These are phyloP conservation scores for Aspergillus awamori DNA, from an alignment of 2,329 filamentous ascomycete species.

Conservation along the genomic window DNA sequence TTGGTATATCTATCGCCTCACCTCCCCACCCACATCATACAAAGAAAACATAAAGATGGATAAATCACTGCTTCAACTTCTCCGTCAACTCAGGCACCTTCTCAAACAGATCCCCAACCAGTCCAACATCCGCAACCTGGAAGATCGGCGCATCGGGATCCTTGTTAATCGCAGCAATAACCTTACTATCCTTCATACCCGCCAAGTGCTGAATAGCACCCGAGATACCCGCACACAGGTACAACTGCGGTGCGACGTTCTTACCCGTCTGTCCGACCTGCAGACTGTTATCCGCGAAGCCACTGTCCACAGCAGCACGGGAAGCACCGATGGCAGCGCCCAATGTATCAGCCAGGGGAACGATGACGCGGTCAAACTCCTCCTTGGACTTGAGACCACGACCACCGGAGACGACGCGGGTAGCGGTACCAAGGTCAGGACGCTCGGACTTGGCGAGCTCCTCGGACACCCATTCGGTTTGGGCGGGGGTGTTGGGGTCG, in stretches of 20 bases:
- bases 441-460: constrained; percentile 91
- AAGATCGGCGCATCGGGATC: constrained; percentile 96
- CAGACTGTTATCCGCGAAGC: constrained; percentile 96
- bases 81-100: constrained; percentile 94
- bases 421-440: constrained; percentile 87
- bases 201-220: constrained; percentile 97
- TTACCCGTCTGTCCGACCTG: constrained; percentile 99
- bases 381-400: constrained; percentile 97
- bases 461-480: constrained; percentile 90
- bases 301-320: constrained; percentile 91
- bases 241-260: constrained; percentile 94
- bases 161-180: constrained; percentile 99
- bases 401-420: constrained; percentile 87
- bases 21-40: constrained; percentile 11
- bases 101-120: constrained; percentile 94
- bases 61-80: constrained; percentile 69
- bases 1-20: neutral
- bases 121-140: constrained; percentile 92
- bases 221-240: constrained; percentile 92
- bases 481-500: constrained; percentile 75
- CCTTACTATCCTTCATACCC: constrained; percentile 99
- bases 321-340: constrained; percentile 96
- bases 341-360: constrained; percentile 86
- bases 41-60: constrained; percentile 8
- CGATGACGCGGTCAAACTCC: constrained; percentile 91